phyloP scores from a whole-genome alignment of 306 rosid species.

The Medicago truncatula region MtrunA17r5.0-ANR NC_053045.1:57906001-57906500 shows the following conservation, averaged over 20 bases:
- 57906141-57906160: slow-evolving; percentile 44
- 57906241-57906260: background rate
- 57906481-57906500: slow-evolving; percentile 13
- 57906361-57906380: no score
- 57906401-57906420: background rate
- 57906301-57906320: slow-evolving; percentile 14
- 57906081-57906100: slow-evolving; percentile 24
- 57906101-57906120: slow-evolving; percentile 27
- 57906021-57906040: slow-evolving; percentile 22
- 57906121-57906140: slow-evolving; percentile 19
- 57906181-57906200: slow-evolving; percentile 32
- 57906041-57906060: slow-evolving; percentile 50
- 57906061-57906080: slow-evolving; percentile 37
- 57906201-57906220: background rate
- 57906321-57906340: slow-evolving; percentile 36
- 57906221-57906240: slow-evolving; percentile 19
- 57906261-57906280: background rate
- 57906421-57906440: slow-evolving; percentile 23
- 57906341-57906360: slow-evolving; percentile 9
- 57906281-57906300: slow-evolving; percentile 6
- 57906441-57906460: slow-evolving; percentile 41
- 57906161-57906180: slow-evolving; percentile 36
- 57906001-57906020: slow-evolving; percentile 19
- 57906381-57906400: slow-evolving; percentile 8
- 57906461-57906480: slow-evolving; percentile 34